Base-by-base conservation (phyloP, 2,329 filamentous ascomycete species). In the Xylariomycetidae sp. region DNA sequence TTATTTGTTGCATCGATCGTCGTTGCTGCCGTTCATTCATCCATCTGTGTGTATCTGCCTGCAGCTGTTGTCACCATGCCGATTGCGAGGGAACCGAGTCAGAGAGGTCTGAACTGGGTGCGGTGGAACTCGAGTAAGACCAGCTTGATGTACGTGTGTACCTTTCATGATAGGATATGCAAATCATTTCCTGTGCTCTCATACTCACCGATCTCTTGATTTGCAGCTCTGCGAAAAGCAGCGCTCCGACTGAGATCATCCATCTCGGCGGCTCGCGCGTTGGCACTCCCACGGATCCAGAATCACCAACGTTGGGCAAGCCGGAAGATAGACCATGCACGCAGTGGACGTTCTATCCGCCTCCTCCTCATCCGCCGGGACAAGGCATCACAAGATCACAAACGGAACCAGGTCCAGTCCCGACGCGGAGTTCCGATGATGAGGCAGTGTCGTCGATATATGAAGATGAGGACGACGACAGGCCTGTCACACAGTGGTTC, bases 251-350 rank as follows among this genome's bases (percentile, higher is more conserved):
- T 11, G 42, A 50, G 32, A 50, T 50, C 19, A 25, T 50, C 16
- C 48, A 50, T 28, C 38, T 50, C 3, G 48, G 48, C 5, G 48
- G 48, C 16, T 32, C 37, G 10, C 44, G 46, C 30, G 35, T 50
- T 4, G 38, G 42, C 17, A 26, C 23, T 25, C 42, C 41, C 12
- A 35, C 34, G 12, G 35, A 38, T 9, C 19, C 40, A 6, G 42
- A 46, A 4, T 32, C 37, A 18, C 34, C 41, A 4, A 31, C 33
- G 4, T 37, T 41, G 13, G 41, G 37, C 14, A 38, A 26, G 14
- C 31, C 37, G 13, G 16, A 13, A n/a, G 36, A 40, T 3, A 38
- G 35, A 15, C 36, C 38, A 26, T 11, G 37, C 13, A 37, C 45
- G 20, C 38, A 34, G 38, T 45, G 45, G 45, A 22, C 40, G n/a